Percentiles rank a stretch among this genome's conserved stretches.
These are phyloP conservation scores for Sporobolus alterniflorus DNA, from an alignment of 202 grass and related monocot genomes.

Conservation along the genomic window DNA sequence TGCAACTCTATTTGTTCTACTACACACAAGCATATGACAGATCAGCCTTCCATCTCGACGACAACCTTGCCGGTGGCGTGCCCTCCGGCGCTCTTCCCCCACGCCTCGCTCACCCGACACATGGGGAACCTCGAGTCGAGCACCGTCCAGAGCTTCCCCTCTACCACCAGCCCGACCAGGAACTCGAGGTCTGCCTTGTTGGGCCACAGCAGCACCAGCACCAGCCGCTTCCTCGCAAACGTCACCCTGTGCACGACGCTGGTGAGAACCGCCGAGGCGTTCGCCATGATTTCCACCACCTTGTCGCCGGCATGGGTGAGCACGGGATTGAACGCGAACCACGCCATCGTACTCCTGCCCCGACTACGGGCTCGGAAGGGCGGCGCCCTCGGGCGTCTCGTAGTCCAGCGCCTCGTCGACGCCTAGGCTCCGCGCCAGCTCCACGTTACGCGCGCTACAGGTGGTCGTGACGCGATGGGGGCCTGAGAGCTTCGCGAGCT, in stretches of 20 bases:
- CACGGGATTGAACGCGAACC: background rate
- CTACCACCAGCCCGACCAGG: background rate
- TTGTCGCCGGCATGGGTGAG: background rate
- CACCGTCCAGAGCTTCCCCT: background rate
- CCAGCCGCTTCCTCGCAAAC: background rate
- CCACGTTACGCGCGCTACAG: slow-evolving; percentile 55
- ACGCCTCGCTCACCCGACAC: background rate
- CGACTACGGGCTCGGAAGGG: background rate
- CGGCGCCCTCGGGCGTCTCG: background rate
- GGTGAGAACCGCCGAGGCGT: background rate
- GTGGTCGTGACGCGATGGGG: slow-evolving; percentile 71
- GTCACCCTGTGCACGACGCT: background rate
- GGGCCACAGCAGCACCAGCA: background rate
- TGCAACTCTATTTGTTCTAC: too few species aligned
- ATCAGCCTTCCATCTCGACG: background rate
- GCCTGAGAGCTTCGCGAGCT: slow-evolving; percentile 67
- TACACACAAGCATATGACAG: background rate
- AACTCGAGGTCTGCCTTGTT: background rate
- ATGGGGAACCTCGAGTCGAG: background rate
- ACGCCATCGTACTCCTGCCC: background rate
- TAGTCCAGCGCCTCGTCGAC: background rate
- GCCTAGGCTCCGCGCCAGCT: background rate
- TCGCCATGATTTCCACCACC: background rate
- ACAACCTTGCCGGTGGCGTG: background rate
- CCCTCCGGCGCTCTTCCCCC: background rate